These are phyloP conservation scores for Aspergillus egyptiacus DNA, from an alignment of 495 filamentous ascomycete species.

Conservation along the genomic window DNA sequence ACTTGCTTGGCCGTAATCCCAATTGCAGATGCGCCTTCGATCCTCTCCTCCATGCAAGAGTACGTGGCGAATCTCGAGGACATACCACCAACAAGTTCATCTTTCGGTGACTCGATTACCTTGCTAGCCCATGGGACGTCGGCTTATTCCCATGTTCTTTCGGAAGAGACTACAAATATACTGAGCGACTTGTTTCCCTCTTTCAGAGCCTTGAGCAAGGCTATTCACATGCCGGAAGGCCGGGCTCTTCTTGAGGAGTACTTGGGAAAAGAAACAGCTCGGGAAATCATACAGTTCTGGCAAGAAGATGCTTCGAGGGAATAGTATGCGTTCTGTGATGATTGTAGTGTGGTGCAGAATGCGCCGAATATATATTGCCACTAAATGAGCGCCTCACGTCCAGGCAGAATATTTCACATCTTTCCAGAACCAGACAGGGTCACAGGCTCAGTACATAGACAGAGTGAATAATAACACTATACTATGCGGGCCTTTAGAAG, in stretches of 20 bases:
- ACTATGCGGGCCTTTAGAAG: too few relatives aligned
- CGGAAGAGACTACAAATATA: conserved; percentile 40
- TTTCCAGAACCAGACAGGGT: not conserved
- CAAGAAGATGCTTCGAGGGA: conserved; percentile 28
- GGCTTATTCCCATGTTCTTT: conserved; percentile 20
- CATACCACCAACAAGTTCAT: conserved; percentile 16
- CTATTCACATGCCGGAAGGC: conserved; percentile 29
- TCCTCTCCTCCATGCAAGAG: conserved; percentile 24
- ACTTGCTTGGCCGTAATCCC: conserved; percentile 28
- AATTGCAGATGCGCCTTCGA: conserved; percentile 19
- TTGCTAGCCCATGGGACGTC: conserved; percentile 44
- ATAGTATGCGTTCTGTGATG: not conserved
- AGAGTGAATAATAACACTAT: not conserved
- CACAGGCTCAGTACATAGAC: not conserved
- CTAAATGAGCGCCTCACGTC: not conserved
- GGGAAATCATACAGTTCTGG: conserved; percentile 44
- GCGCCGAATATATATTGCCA: conserved; percentile 3
- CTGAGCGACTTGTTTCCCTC: conserved; percentile 45
- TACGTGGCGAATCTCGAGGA: conserved; percentile 20
- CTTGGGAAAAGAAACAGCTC: conserved; percentile 26
- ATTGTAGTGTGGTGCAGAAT: not conserved
- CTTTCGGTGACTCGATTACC: conserved; percentile 11
- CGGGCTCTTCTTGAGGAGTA: conserved; percentile 30
- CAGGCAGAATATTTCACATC: not conserved
- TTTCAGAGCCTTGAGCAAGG: conserved; percentile 42